A percentile compares a stretch with the other conserved stretches of the same genome.
Evolutionary conservation across 805 yeast species (phyloP).

Genomic region (Metschnikowia lunata): DNA sequence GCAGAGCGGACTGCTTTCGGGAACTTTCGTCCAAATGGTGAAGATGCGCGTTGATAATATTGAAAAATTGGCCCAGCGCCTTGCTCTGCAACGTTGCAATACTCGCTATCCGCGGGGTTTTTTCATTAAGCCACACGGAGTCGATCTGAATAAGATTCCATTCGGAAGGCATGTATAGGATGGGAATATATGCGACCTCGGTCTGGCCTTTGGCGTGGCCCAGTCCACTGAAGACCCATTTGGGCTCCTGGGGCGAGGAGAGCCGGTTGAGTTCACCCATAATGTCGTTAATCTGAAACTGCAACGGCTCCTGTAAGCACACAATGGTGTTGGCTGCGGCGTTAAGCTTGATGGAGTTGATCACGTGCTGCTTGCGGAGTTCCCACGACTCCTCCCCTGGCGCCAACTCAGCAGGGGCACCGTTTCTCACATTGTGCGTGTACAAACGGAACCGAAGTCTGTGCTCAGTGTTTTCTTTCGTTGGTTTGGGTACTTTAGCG

Average conservation of each 20-base stretch:
- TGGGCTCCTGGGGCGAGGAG: conserved; percentile 4
- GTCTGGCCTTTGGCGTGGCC: conserved; percentile 17
- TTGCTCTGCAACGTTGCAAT: conserved; percentile 16
- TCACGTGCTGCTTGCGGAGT: conserved; percentile 16
- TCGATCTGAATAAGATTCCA: conserved; percentile 17
- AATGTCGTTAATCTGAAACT: conserved; percentile 17
- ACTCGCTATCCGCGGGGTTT: conserved; percentile 17
- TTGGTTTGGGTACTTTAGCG: conserved; percentile 13
- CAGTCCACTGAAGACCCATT: conserved; percentile 17
- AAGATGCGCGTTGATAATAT: conserved; percentile 20
- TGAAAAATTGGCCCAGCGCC: conserved; percentile 11
- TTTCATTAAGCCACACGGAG: conserved; percentile 21
- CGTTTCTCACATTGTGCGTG: conserved; percentile 34
- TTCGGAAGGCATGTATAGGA: conserved; percentile 12
- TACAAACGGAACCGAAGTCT: conserved; percentile 29
- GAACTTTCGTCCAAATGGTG: conserved; percentile 18
- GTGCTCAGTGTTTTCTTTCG: conserved; percentile 4
- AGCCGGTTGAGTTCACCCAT: conserved; percentile 13
- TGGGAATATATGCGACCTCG: conserved; percentile 19
- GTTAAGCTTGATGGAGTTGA: conserved; percentile 19
- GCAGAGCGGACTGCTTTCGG: conserved; percentile 10
- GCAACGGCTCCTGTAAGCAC: conserved; percentile 17
- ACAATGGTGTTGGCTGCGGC: conserved; percentile 17
- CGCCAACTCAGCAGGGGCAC: conserved; percentile 20
- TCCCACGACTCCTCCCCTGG: conserved; percentile 28